Percentiles rank a stretch among this genome's conserved stretches.
These are phyloP conservation scores for Candida tammaniensis DNA, from an alignment of 805 yeast species.

Conservation along the genomic window DNA sequence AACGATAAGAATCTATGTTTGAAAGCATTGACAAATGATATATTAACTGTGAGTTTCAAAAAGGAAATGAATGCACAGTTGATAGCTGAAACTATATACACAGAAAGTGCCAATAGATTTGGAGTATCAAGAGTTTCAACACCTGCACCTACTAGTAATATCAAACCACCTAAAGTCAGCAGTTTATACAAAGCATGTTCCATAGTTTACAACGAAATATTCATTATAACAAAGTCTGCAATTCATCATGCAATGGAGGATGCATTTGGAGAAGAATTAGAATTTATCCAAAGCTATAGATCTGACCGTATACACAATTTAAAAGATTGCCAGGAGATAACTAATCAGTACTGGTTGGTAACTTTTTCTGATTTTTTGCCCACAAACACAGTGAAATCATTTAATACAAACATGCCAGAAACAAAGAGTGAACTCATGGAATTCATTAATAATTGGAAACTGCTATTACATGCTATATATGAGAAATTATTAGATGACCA, in stretches of 20 bases:
- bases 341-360: slow-evolving; percentile 52
- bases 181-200: too few species aligned
- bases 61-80: slow-evolving; percentile 41
- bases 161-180: too few species aligned
- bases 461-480: slow-evolving; percentile 44
- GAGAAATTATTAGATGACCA: slow-evolving; percentile 21
- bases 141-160: not conserved
- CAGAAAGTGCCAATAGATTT: slow-evolving; percentile 28
- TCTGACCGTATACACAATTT: slow-evolving; percentile 31
- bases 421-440: slow-evolving; percentile 15
- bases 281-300: slow-evolving; percentile 46
- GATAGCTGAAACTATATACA: slow-evolving; percentile 39
- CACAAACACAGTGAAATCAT: not conserved
- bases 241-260: slow-evolving; percentile 50
- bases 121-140: slow-evolving; percentile 13
- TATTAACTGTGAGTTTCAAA: slow-evolving; percentile 60
- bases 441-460: slow-evolving; percentile 48
- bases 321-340: slow-evolving; percentile 38
- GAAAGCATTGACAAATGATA: slow-evolving; percentile 66
- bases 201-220: slow-evolving; percentile 44
- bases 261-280: slow-evolving; percentile 58
- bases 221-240: slow-evolving; percentile 39
- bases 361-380: slow-evolving; percentile 53
- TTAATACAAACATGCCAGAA: slow-evolving; percentile 23
- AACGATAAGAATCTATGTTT: slow-evolving; percentile 82